Evolutionary conservation across 1,284 basidiomycete genomes (phyloP).

Genomic region (Boletus semigastroideus): DNA sequence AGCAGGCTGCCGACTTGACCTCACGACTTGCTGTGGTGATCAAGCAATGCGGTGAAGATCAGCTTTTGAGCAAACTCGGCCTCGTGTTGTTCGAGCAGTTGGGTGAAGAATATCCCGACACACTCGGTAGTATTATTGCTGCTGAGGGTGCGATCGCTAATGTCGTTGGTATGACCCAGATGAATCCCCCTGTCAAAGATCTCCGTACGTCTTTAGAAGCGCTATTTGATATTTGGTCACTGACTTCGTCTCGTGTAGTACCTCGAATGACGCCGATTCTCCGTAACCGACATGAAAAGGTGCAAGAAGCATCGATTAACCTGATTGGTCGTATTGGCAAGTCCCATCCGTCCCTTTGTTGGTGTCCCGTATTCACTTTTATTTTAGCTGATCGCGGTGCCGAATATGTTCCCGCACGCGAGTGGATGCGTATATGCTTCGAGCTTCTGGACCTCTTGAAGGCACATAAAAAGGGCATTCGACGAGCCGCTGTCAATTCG

Average conservation of each 20-base stretch:
- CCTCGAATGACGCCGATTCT: conserved; percentile 99
- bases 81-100: conserved; percentile 98
- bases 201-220: conserved; percentile 62
- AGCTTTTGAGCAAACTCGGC: conserved; percentile 93
- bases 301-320: conserved; percentile 99
- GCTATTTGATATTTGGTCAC: conserved; percentile 7
- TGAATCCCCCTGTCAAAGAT: conserved; percentile 99
- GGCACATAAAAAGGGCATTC: conserved; percentile 98
- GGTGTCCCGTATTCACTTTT: conserved; percentile 10
- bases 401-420: conserved; percentile 96
- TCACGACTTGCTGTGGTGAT: conserved; percentile 95
- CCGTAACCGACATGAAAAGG: conserved; percentile 98
- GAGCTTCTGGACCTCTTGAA: conserved; percentile 96
- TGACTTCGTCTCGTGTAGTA: conserved; percentile 47
- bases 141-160: conserved; percentile 99
- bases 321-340: conserved; percentile 95
- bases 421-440: conserved; percentile 99
- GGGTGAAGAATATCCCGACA: conserved; percentile 99
- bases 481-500: conserved; percentile 98
- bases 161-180: conserved; percentile 99
- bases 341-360: conserved; percentile 23
- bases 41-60: conserved; percentile 98
- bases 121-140: conserved; percentile 96
- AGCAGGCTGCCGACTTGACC: conserved; percentile 97
- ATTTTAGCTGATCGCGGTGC: conserved; percentile 91